A percentile compares a stretch with the other conserved stretches of the same genome.
These are phyloP conservation scores for Golubevia pallescens DNA, from an alignment of 1,284 basidiomycete genomes.

Conservation along the genomic window DNA sequence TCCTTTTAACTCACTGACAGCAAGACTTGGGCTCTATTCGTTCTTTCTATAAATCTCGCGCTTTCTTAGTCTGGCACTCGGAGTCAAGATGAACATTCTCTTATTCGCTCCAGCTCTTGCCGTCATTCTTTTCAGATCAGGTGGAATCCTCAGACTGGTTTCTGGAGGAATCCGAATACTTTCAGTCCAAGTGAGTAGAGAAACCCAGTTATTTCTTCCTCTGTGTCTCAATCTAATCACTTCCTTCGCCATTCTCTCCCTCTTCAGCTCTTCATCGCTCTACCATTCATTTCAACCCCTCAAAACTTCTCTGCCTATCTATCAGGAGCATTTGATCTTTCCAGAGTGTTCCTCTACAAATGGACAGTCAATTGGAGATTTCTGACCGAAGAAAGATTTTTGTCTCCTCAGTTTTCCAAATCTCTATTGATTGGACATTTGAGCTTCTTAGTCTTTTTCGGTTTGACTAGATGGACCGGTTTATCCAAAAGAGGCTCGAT, in stretches of 20 bases:
- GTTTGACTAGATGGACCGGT: conserved; percentile 37
- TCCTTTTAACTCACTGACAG: not conserved
- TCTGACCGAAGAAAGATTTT: conserved; percentile 35
- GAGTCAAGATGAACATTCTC: conserved; percentile 61
- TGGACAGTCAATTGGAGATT: conserved; percentile 64
- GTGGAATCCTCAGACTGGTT: conserved; percentile 19
- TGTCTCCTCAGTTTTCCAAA: conserved; percentile 17
- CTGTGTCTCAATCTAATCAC: conserved; percentile 6
- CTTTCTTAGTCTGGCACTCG: conserved; percentile 30
- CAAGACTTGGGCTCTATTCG: not conserved
- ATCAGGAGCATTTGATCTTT: conserved; percentile 47
- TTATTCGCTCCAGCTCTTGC: conserved; percentile 51
- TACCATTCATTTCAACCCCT: conserved; percentile 33
- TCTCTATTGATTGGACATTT: conserved; percentile 33
- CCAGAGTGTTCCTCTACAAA: conserved; percentile 47
- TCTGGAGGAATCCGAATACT: conserved; percentile 4
- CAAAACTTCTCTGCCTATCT: conserved; percentile 33
- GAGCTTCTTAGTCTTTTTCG: conserved; percentile 23
- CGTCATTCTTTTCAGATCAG: conserved; percentile 28
- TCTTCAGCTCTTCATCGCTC: conserved; percentile 35
- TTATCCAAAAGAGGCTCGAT: conserved; percentile 20
- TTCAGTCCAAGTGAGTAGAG: not conserved
- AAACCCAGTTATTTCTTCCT: not conserved
- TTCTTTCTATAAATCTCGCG: no score
- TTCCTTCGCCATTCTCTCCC: conserved; percentile 9